These are phyloP conservation scores for Suillus hirtellus DNA, from an alignment of 768 basidiomycete species.

Conservation along the genomic window DNA sequence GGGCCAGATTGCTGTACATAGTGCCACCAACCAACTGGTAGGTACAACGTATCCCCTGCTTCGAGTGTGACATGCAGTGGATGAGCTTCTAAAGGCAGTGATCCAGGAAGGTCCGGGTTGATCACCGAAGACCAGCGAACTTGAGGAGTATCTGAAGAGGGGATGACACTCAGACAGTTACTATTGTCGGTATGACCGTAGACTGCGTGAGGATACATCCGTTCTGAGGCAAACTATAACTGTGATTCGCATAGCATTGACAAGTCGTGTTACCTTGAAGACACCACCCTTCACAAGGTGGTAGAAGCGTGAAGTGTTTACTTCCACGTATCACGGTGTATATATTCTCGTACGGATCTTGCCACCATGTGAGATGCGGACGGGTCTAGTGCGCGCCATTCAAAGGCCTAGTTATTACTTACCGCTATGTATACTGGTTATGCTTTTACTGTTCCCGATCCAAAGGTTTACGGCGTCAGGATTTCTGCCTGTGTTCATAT, in stretches of 20 bases:
- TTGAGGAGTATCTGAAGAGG: slow-evolving; percentile 37
- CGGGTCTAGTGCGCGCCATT: slow-evolving; percentile 6
- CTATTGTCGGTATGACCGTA: slow-evolving; percentile 45
- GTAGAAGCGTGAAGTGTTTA: slow-evolving; percentile 84
- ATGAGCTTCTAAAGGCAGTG: slow-evolving; percentile 52
- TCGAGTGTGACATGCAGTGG: slow-evolving; percentile 67
- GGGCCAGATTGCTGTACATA: slow-evolving; percentile 72
- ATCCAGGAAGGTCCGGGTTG: slow-evolving; percentile 52
- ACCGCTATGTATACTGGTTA: slow-evolving; percentile 90
- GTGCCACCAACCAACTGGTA: slow-evolving; percentile 96
- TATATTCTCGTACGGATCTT: slow-evolving; percentile 92
- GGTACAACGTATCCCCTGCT: slow-evolving; percentile 80
- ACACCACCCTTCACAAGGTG: slow-evolving; percentile 88
- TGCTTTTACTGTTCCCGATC: slow-evolving; percentile 78
- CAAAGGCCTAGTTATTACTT: slow-evolving; percentile 17
- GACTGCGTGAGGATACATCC: slow-evolving; percentile 62
- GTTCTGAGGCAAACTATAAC: slow-evolving; percentile 41
- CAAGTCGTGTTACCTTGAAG: slow-evolving; percentile 59
- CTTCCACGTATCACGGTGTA: slow-evolving; percentile 83
- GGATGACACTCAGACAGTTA: slow-evolving; percentile 29
- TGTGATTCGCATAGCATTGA: slow-evolving; percentile 4
- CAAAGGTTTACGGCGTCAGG: slow-evolving; percentile 94
- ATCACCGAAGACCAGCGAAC: slow-evolving; percentile 84
- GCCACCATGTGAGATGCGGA: background rate
- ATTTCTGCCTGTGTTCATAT: slow-evolving; percentile 41